These are phyloP conservation scores for Oxalis stricta DNA, from an alignment of 441 rosid species.

Conservation along the genomic window DNA sequence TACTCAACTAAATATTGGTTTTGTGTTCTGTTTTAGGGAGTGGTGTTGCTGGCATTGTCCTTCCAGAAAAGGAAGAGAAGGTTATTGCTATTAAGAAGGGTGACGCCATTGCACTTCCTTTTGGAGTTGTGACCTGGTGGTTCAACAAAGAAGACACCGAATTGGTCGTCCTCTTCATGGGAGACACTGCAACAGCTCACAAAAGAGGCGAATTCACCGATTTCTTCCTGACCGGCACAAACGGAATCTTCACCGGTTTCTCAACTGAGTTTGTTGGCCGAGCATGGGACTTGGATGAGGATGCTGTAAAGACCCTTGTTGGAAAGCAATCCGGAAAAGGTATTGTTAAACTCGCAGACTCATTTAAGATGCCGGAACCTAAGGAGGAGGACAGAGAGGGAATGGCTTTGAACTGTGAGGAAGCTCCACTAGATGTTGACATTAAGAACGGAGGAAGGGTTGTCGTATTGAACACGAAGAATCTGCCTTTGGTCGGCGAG, in stretches of 20 bases:
- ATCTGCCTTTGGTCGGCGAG: constrained; percentile 67
- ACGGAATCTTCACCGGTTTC: constrained; percentile 71
- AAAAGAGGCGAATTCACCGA: constrained; percentile 65
- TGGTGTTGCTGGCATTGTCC: constrained; percentile 73
- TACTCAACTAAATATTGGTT: no score
- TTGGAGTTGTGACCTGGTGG: constrained; percentile 61
- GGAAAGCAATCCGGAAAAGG: constrained; percentile 39
- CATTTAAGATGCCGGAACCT: constrained; percentile 48
- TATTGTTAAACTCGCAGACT: constrained; percentile 46
- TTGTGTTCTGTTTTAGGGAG: constrained; percentile 23
- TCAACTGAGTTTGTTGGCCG: constrained; percentile 53
- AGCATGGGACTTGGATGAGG: constrained; percentile 53
- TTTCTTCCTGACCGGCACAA: constrained; percentile 56
- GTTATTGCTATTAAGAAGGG: constrained; percentile 57
- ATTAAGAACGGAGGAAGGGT: constrained; percentile 67
- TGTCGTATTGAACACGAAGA: constrained; percentile 67
- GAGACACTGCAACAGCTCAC: constrained; percentile 65
- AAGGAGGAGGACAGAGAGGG: constrained; percentile 38
- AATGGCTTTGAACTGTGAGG: constrained; percentile 10
- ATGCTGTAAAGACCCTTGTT: constrained; percentile 29
- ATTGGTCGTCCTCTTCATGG: constrained; percentile 57
- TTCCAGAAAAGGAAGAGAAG: constrained; percentile 77
- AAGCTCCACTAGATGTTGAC: constrained; percentile 71
- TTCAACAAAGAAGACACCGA: constrained; percentile 21
- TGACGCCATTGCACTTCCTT: constrained; percentile 79